Conservation (phyloP, 495 filamentous ascomycete species). For the Daldinia vernicosa region DNA sequence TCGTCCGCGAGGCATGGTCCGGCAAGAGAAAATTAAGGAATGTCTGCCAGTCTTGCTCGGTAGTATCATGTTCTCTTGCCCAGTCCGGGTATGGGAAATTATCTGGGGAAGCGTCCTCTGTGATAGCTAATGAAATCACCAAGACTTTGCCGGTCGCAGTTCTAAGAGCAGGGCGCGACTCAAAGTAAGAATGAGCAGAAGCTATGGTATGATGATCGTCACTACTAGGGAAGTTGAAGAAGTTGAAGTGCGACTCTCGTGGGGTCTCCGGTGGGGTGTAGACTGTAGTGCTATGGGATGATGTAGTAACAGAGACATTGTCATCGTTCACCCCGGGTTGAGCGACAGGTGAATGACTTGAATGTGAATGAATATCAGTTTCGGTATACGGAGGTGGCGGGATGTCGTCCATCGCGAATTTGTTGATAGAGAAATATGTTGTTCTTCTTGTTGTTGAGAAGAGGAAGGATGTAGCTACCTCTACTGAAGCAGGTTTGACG, state of each 20-base stretch:
- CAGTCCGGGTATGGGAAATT: constrained; percentile 49
- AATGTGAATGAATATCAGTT: constrained; percentile 57
- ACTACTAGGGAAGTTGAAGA: constrained; percentile 42
- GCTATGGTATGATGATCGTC: constrained; percentile 41
- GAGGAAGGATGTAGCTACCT: constrained; percentile 9
- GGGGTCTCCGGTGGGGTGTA: constrained; percentile 60
- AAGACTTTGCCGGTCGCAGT: constrained; percentile 22
- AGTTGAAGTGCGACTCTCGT: constrained; percentile 45
- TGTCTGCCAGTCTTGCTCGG: constrained; percentile 58
- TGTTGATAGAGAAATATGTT: constrained; percentile 5
- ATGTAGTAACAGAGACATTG: constrained; percentile 42
- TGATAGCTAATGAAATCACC: constrained; percentile 39
- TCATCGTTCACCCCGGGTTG: constrained; percentile 32
- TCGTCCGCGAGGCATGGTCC: constrained; percentile 43
- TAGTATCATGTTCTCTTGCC: constrained; percentile 49
- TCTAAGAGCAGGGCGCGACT: constrained; percentile 46
- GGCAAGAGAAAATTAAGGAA: constrained; percentile 58
- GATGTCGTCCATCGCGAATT: constrained; percentile 45
- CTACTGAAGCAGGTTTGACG: not conserved
- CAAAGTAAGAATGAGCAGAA: constrained; percentile 53
- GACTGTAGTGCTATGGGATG: constrained; percentile 51
- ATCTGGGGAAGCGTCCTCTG: constrained; percentile 34
- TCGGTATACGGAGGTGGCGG: constrained; percentile 62
- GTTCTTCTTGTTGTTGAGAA: constrained; percentile 7
- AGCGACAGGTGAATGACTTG: constrained; percentile 33